Conservation (phyloP, 2,329 filamentous ascomycete genomes). For the Atkinsonella hypoxylon region DNA sequence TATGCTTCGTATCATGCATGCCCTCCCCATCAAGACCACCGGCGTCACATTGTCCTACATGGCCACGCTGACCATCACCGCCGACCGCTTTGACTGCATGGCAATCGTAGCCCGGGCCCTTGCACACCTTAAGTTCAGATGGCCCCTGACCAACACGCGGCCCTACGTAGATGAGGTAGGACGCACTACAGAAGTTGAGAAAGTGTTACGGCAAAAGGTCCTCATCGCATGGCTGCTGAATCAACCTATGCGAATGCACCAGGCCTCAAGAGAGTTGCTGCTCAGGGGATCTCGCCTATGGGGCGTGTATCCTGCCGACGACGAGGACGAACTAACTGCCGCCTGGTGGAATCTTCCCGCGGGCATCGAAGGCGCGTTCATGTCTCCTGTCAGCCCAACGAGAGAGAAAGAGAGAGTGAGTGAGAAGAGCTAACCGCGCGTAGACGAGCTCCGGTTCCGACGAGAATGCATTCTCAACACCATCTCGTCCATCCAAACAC, state of each 20-base stretch:
- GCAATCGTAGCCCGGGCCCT: conserved; percentile 42
- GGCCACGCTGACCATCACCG: conserved; percentile 55
- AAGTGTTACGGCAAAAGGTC: conserved; percentile 56
- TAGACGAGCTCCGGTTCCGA: conserved; percentile 54
- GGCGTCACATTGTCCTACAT: conserved; percentile 46
- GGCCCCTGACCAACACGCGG: conserved; percentile 34
- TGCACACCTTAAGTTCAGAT: conserved; percentile 38
- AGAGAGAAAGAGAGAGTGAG: too few species aligned
- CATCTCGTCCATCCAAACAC: conserved; percentile 54
- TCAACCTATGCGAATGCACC: conserved; percentile 45
- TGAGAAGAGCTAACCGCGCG: background rate
- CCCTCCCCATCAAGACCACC: conserved; percentile 26
- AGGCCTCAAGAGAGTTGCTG: conserved; percentile 53
- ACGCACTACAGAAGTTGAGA: conserved; percentile 39
- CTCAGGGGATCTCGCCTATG: conserved; percentile 51
- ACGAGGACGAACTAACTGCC: conserved; percentile 21
- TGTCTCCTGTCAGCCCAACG: background rate
- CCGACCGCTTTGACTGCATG: conserved; percentile 61
- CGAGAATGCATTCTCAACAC: conserved; percentile 56
- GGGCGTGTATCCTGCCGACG: conserved; percentile 28
- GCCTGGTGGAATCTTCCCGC: conserved; percentile 65
- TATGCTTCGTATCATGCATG: conserved; percentile 55
- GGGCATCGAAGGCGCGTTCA: conserved; percentile 47
- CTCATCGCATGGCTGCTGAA: conserved; percentile 55
- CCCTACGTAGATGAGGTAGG: conserved; percentile 26